Evolutionary conservation across 2,329 filamentous ascomycete genomes (phyloP).

Genomic region (Aspergillus texensis): DNA sequence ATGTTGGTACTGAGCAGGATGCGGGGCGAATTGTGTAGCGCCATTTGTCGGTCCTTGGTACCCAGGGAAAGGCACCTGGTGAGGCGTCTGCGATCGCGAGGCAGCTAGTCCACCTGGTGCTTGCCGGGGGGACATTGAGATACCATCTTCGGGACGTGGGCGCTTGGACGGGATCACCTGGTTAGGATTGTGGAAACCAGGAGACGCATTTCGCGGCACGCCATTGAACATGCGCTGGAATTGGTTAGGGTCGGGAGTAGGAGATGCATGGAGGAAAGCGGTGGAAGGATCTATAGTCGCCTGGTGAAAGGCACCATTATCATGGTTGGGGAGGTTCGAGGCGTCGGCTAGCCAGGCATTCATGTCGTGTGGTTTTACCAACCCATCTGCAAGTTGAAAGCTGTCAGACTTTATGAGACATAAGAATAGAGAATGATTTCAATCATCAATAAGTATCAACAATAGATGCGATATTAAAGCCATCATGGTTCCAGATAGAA

Average conservation of each 20-base stretch:
- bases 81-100: slow-evolving; percentile 90
- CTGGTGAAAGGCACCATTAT: slow-evolving; percentile 52
- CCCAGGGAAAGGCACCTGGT: slow-evolving; percentile 71
- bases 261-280: slow-evolving; percentile 51
- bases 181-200: slow-evolving; percentile 76
- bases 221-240: slow-evolving; percentile 76
- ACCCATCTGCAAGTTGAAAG: slow-evolving; percentile 47
- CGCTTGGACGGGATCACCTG: slow-evolving; percentile 89
- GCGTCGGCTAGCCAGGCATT: slow-evolving; percentile 55
- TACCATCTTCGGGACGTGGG: slow-evolving; percentile 79
- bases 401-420: slow-evolving; percentile 27
- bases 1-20: slow-evolving; percentile 76
- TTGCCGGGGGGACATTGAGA: slow-evolving; percentile 78
- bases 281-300: slow-evolving; percentile 51
- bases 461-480: slow-evolving; percentile 11
- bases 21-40: slow-evolving; percentile 60
- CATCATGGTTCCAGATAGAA: background rate
- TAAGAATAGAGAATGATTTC: slow-evolving; percentile 10
- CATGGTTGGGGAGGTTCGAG: slow-evolving; percentile 50
- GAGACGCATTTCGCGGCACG: slow-evolving; percentile 79
- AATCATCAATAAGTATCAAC: slow-evolving; percentile 29
- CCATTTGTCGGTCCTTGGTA: slow-evolving; percentile 68
- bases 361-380: slow-evolving; percentile 51
- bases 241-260: slow-evolving; percentile 52
- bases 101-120: slow-evolving; percentile 73